A percentile compares a stretch with the other conserved stretches of the same genome.
Evolutionary conservation across 805 yeast genomes (phyloP).

Genomic region (Teunomyces panamensis): DNA sequence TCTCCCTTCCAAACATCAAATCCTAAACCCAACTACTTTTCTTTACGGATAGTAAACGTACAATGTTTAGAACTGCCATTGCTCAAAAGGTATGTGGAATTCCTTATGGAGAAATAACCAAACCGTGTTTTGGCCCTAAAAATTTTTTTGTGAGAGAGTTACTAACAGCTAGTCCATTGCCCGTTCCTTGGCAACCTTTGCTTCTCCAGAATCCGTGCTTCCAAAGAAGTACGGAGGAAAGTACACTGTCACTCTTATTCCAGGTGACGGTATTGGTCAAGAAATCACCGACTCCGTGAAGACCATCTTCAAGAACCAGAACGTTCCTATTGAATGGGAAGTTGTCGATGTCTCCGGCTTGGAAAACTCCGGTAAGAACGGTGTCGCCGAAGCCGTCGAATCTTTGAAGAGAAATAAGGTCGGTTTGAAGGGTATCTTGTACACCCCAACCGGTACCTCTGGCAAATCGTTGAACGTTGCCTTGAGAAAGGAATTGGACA

Average conservation of each 20-base stretch:
- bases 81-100: conserved; percentile 19
- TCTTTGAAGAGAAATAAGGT: conserved; percentile 94
- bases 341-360: conserved; percentile 43
- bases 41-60: conserved; percentile 4
- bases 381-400: conserved; percentile 80
- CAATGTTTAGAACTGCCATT: conserved; percentile 21
- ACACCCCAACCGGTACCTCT: conserved; percentile 79
- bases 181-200: conserved; percentile 53
- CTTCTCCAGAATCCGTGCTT: conserved; percentile 59
- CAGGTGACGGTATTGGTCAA: conserved; percentile 98
- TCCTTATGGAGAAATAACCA: not conserved
- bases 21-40: conserved; percentile 2
- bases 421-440: conserved; percentile 93
- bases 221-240: conserved; percentile 95
- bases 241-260: conserved; percentile 90
- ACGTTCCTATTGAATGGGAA: conserved; percentile 94
- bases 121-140: not conserved
- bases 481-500: conserved; percentile 91
- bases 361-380: conserved; percentile 56
- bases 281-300: conserved; percentile 93
- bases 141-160: conserved; percentile 3
- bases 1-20: conserved; percentile 1
- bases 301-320: conserved; percentile 81
- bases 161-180: conserved; percentile 33
- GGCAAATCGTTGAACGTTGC: conserved; percentile 92